These are phyloP conservation scores for Phaeosphaeriaceae sp. DNA, from an alignment of 2,329 filamentous ascomycete genomes.

Conservation along the genomic window DNA sequence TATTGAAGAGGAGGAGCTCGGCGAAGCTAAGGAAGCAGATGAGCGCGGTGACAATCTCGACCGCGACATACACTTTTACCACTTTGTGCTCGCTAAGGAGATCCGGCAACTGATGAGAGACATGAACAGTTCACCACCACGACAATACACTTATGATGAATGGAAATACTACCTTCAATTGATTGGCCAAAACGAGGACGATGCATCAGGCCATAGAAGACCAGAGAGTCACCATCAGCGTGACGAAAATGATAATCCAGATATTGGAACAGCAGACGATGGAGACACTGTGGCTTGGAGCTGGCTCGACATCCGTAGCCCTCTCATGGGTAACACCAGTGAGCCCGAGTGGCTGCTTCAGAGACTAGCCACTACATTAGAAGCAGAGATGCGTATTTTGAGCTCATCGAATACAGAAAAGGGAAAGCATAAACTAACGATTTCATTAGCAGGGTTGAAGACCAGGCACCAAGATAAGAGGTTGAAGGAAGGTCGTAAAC, in stretches of 20 bases:
- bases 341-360: slow-evolving; percentile 78
- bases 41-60: slow-evolving; percentile 52
- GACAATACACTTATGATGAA: slow-evolving; percentile 48
- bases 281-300: slow-evolving; percentile 69
- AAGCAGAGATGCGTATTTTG: slow-evolving; percentile 46
- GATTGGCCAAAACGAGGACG: slow-evolving; percentile 49
- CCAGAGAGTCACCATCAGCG: slow-evolving; percentile 31
- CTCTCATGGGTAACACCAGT: slow-evolving; percentile 70
- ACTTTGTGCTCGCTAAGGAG: slow-evolving; percentile 56
- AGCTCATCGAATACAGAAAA: slow-evolving; percentile 21
- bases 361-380: slow-evolving; percentile 64
- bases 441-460: slow-evolving; percentile 40
- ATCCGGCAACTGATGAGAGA: slow-evolving; percentile 53
- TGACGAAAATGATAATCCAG: slow-evolving; percentile 25
- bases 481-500: slow-evolving; percentile 8
- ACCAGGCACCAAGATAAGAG: slow-evolving; percentile 7
- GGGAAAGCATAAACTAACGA: slow-evolving; percentile 34
- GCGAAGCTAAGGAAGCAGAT: slow-evolving; percentile 50
- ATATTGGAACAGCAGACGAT: slow-evolving; percentile 42
- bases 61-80: slow-evolving; percentile 60
- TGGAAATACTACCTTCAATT: slow-evolving; percentile 49
- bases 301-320: slow-evolving; percentile 73
- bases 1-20: slow-evolving; percentile 51
- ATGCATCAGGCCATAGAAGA: slow-evolving; percentile 45
- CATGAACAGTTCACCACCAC: slow-evolving; percentile 46